Evolutionary conservation across 306 rosid genomes (phyloP), one percentile per base, ranked within the genome.

Genomic region (Sicyos edulis): DNA sequence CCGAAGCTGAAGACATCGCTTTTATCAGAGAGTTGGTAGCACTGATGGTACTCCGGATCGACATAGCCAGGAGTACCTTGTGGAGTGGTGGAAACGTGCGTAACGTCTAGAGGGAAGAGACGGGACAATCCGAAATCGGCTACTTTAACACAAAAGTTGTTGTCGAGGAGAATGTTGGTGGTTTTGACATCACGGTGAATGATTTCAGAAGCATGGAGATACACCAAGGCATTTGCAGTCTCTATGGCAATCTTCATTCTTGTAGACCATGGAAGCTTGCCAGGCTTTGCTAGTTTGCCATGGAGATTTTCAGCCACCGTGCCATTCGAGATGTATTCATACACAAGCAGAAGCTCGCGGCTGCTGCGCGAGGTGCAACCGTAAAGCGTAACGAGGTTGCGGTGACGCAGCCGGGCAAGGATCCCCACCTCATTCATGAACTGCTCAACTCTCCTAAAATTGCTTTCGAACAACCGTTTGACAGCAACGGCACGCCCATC

Each of bases 11-110:
- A 92, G 3, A 92, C 96, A 59, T 92, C 98, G 42, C 98, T 92
- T 73, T 84, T 90, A 45, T 62, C 63, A 1, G 96, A 88, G 7
- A 92, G 90, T 74, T 88, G 89, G 57, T 92, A 87, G 78, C 93
- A 88, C 15, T 86, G 81, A 13, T 86, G 92, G 79, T 90, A 90
- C 26, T 90, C 96, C 0, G 98, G 96, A 77, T 92, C 98, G 16
- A 92, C 96, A 17, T 92, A 92, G 24, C 98, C 98, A 0, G 98
- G 98, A 69, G 98, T 92, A 29, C 98, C 98, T 81, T 90, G 96
- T 61, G 96, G 96, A 60, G 88, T 93, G 5, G 96, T 92, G 37
- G 96, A 92, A 32, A 90, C 49, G 19, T 92, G 98, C 0, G 93
- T 87, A 78, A 80, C 89, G 40, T 87, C 53, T 0, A 13, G 50